phyloP scores from a whole-genome alignment of 805 yeast species.

The Ogataea nakhonphanomensis region DNA sequence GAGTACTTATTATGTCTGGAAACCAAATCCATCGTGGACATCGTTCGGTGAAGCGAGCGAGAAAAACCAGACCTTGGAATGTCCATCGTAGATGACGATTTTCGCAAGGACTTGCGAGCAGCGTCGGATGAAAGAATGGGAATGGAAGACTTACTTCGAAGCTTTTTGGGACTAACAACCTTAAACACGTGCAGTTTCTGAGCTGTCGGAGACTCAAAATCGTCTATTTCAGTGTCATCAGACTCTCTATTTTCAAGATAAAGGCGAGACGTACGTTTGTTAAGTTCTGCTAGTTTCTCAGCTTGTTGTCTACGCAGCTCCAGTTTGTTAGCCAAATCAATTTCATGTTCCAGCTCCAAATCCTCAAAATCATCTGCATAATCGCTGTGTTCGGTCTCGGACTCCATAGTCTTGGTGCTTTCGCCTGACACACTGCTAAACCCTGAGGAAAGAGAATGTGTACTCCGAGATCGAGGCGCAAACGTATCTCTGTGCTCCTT shows the following conservation, averaged over 20 bases:
- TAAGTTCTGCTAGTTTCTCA: constrained; percentile 7
- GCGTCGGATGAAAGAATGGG: constrained; percentile 26
- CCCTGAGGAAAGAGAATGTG: constrained; percentile 24
- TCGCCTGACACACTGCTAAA: constrained; percentile 19
- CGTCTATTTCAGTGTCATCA: constrained; percentile 26
- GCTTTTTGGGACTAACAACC: constrained; percentile 9
- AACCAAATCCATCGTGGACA: constrained; percentile 8
- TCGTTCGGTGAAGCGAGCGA: constrained; percentile 4
- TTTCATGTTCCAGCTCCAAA: constrained; percentile 8
- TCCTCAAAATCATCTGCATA: constrained; percentile 30
- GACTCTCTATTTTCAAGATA: neutral
- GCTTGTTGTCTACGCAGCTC: constrained; percentile 19
- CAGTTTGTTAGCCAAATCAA: constrained; percentile 18
- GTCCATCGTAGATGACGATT: constrained; percentile 30
- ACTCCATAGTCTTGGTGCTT: constrained; percentile 23
- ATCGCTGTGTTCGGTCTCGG: constrained; percentile 33
- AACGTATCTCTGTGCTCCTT: constrained; percentile 8
- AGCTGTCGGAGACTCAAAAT: constrained; percentile 23
- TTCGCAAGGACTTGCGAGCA: constrained; percentile 22
- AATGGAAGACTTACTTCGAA: constrained; percentile 26
- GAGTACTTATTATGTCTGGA: neutral
- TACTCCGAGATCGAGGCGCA: constrained; percentile 21
- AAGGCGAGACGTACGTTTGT: constrained; percentile 1
- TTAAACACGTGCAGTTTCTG: constrained; percentile 22
- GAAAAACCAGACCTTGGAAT: constrained; percentile 17